Percentiles rank a stretch among this genome's conserved stretches.
phyloP scores from a whole-genome alignment of 164 flowering plant species.

The Dillenia turbinata region DNA sequence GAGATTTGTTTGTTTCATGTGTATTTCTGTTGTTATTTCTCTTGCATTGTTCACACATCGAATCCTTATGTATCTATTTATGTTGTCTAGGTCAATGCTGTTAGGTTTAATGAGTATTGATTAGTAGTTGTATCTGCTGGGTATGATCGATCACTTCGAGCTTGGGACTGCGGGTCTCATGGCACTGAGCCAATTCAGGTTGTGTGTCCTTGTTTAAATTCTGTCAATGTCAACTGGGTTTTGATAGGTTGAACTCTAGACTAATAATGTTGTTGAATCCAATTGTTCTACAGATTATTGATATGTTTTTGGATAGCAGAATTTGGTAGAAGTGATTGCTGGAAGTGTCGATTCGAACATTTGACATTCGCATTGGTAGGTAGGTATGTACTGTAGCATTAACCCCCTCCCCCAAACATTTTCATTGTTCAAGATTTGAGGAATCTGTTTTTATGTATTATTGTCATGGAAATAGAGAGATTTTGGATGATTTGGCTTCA shows the following conservation, averaged over 20 bases:
- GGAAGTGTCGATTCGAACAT: constrained; percentile 96
- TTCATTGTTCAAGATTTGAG: neutral
- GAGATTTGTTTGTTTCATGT: constrained; percentile 39
- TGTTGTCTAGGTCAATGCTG: constrained; percentile 76
- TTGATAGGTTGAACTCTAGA: neutral
- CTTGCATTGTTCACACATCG: neutral
- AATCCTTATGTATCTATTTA: neutral
- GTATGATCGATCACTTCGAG: constrained; percentile 86
- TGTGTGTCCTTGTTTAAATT: constrained; percentile 1
- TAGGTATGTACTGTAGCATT: constrained; percentile 11
- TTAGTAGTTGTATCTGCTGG: constrained; percentile 93
- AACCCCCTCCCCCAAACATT: neutral
- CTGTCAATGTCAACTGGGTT: neutral
- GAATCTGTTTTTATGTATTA: constrained; percentile 7
- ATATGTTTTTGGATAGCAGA: constrained; percentile 81
- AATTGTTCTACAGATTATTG: constrained; percentile 58
- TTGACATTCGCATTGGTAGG: constrained; percentile 97
- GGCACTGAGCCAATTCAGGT: constrained; percentile 97
- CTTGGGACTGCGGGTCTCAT: constrained; percentile 98
- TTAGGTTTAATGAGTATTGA: constrained; percentile 82
- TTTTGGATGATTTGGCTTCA: constrained; percentile 81
- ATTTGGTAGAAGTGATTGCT: constrained; percentile 91
- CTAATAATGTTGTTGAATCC: neutral
- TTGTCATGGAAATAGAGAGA: constrained; percentile 46
- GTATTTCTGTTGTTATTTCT: neutral